Conservation (phyloP, 1,139 yeast genomes). For the Arxiozyma bovina region DNA sequence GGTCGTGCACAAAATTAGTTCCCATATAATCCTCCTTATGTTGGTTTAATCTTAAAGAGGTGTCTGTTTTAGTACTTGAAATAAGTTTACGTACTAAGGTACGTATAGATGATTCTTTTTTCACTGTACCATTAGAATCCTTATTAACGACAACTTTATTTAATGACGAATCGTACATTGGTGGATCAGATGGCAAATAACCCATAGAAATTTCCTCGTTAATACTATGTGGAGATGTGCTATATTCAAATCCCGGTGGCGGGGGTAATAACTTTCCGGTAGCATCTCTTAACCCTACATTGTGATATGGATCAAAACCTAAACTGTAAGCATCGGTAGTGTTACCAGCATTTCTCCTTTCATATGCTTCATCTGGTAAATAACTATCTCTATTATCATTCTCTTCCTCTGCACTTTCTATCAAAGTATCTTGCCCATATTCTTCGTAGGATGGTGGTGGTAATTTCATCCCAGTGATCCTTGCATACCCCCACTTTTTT, state of each 20-base stretch:
- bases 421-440: constrained; percentile 35
- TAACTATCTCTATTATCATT: constrained; percentile 22
- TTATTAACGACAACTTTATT: constrained; percentile 11
- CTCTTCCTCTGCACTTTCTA: constrained; percentile 34
- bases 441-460: constrained; percentile 67
- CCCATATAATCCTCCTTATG: constrained; percentile 2
- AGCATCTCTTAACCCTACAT: constrained; percentile 8
- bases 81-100: background rate
- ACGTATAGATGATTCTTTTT: constrained; percentile 1
- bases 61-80: background rate
- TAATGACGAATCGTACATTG: constrained; percentile 20
- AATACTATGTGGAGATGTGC: constrained; percentile 22
- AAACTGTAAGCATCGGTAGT: background rate
- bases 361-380: constrained; percentile 24
- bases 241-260: constrained; percentile 31
- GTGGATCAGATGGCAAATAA: constrained; percentile 33
- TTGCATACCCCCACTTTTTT: constrained; percentile 84
- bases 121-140: background rate
- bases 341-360: constrained; percentile 11
- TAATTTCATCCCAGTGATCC: constrained; percentile 56
- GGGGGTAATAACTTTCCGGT: constrained; percentile 29
- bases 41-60: background rate
- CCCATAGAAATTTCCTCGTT: constrained; percentile 30
- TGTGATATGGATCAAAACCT: background rate
- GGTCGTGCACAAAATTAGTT: background rate